These are phyloP conservation scores for Aspergillus pseudoterreus DNA, from an alignment of 2,329 filamentous ascomycete species.

Conservation along the genomic window DNA sequence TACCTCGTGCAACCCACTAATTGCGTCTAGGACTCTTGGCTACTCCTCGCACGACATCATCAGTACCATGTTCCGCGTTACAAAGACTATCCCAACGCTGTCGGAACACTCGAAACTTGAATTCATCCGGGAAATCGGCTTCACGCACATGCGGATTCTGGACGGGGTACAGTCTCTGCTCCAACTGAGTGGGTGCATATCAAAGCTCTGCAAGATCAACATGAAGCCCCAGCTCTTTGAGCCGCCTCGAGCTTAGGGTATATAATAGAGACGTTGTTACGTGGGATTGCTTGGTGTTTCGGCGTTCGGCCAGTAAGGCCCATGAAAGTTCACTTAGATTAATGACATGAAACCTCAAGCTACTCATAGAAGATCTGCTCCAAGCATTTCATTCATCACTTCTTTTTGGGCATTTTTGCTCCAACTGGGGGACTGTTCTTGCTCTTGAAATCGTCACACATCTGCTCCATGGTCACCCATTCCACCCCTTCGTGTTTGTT, in stretches of 20 bases:
- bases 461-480: conserved; percentile 59
- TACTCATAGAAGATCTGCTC: background rate
- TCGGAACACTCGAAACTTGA: conserved; percentile 95
- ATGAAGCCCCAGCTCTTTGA: conserved; percentile 86
- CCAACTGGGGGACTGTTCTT: conserved; percentile 23
- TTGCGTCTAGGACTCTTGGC: conserved; percentile 61
- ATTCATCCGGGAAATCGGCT: conserved; percentile 98
- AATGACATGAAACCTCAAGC: background rate
- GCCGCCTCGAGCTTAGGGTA: conserved; percentile 33
- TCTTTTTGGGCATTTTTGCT: conserved; percentile 21
- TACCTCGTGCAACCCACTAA: background rate
- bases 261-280: background rate
- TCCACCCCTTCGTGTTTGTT: conserved; percentile 54
- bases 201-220: conserved; percentile 87
- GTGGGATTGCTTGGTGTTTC: conserved; percentile 20
- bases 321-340: background rate
- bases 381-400: background rate
- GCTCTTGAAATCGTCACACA: conserved; percentile 67
- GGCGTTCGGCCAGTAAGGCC: conserved; percentile 11
- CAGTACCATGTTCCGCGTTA: conserved; percentile 98
- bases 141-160: conserved; percentile 98
- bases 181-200: conserved; percentile 88
- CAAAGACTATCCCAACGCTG: conserved; percentile 87
- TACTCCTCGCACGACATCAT: conserved; percentile 99
- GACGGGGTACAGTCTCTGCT: conserved; percentile 94